These are phyloP conservation scores for Raphanus raphanistrum DNA, from an alignment of 345 rosid species.

Conservation along the genomic window DNA sequence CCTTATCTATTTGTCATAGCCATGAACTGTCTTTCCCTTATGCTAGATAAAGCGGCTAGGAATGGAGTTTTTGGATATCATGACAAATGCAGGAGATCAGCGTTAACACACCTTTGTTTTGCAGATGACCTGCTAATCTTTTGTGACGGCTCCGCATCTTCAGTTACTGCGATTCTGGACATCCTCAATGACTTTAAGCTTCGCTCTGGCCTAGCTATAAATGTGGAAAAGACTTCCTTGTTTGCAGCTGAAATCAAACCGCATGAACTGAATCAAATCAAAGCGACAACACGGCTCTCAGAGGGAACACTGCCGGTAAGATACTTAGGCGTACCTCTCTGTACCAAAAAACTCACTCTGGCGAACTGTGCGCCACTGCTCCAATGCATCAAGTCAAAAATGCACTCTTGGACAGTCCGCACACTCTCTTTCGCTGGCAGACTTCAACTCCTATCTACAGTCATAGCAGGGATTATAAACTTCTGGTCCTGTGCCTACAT, in stretches of 20 bases:
- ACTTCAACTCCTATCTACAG: neutral
- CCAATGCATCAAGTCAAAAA: neutral
- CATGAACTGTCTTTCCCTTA: neutral
- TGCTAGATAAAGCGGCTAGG: neutral
- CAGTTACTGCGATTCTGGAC: neutral
- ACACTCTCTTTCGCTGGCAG: neutral
- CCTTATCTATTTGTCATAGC: neutral
- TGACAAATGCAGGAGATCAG: neutral
- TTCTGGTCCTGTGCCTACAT: neutral
- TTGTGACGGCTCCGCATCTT: neutral
- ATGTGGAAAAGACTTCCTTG: neutral
- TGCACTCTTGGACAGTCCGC: neutral
- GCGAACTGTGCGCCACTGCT: neutral
- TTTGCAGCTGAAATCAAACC: neutral
- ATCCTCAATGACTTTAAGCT: too few species aligned
- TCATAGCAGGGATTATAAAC: neutral
- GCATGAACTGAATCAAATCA: too few species aligned
- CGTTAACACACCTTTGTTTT: neutral
- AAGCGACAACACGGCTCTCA: neutral
- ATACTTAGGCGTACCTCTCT: neutral
- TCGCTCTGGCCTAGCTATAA: neutral
- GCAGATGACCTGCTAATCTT: neutral
- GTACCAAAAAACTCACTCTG: neutral
- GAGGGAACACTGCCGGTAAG: neutral
- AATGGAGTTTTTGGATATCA: neutral